Evolutionary conservation across 75 land plant species (phyloP), one percentile per base, ranked within the genome.

Genomic region (Cupressus sempervirens): DNA sequence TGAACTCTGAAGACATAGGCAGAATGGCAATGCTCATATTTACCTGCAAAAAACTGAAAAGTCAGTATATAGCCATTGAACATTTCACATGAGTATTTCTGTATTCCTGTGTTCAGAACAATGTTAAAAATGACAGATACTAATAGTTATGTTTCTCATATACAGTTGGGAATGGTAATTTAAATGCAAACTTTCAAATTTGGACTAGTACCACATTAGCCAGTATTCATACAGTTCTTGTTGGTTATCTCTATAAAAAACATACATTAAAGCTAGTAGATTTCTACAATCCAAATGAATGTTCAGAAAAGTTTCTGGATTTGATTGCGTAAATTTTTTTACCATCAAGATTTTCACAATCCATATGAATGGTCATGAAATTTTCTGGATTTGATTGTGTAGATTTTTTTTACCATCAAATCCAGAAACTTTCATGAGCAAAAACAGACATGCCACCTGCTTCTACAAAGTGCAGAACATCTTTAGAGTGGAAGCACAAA

Each of bases 11-110:
- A 73, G 99, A 90, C 99, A 97, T 97, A 15, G 99, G 99, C 48
- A 97, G 91, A 79, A 97, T 97, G n/a, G 99, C 99, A 86, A 97
- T 97, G 88, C 99, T 97, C 99, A 97, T 97, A 77, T 97, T 97
- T 83, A 97, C 99, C 99, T 97, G 89, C 89, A 79, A 45, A 79
- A 29, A 48, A 79, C 26, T 45, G 29, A 79, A 7, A 23, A 70
- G 74, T 70, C 32, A 70, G 32, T 30, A 12, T 20, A 70, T 70
- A 70, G 74, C 74, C 32, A 70, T 12, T 30, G 2, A 70, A 10
- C 26, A 62, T 62, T 35, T 70, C 1, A 32, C 30, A 70, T 7
- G 12, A 70, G 35, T 70, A 13, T 70, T 32, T 12, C 35, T 70
- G 35, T 70, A 13, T 70, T 32, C 32, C 74, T 70, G 74, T 32